Evolutionary conservation across 306 rosid genomes (phyloP).

Genomic region (Neltuma alba): DNA sequence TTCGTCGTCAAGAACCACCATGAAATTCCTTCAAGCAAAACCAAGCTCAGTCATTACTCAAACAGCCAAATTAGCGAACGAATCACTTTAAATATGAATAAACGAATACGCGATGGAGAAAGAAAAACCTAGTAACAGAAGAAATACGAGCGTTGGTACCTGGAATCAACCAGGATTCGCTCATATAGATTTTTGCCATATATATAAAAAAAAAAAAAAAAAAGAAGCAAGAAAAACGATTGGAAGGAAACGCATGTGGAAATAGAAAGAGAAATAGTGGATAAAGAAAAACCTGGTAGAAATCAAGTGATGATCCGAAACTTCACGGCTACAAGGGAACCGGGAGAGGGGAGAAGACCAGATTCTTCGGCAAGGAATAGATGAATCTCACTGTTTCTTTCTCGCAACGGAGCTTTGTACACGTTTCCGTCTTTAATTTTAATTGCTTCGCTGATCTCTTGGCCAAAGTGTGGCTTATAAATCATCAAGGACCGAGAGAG

Average conservation of each 20-base stretch:
- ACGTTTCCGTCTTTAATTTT: slow-evolving; percentile 24
- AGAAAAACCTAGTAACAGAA: background rate
- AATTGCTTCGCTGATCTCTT: background rate
- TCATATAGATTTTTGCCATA: background rate
- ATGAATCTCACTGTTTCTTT: slow-evolving; percentile 17
- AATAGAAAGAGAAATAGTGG: slow-evolving; percentile 15
- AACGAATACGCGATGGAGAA: background rate
- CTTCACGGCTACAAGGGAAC: background rate
- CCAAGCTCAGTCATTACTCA: slow-evolving; percentile 32
- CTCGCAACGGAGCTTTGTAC: background rate
- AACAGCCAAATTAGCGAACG: slow-evolving; percentile 19
- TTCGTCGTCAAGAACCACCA: slow-evolving; percentile 31
- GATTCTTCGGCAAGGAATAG: slow-evolving; percentile 10
- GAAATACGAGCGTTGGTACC: background rate
- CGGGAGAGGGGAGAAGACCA: slow-evolving; percentile 9
- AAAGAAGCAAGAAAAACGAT: background rate
- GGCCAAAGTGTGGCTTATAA: slow-evolving; percentile 46
- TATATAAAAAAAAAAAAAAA: no score
- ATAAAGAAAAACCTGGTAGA: slow-evolving; percentile 36
- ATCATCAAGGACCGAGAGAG: background rate
- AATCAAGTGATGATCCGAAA: slow-evolving; percentile 1
- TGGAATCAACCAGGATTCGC: slow-evolving; percentile 11
- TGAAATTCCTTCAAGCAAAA: slow-evolving; percentile 38
- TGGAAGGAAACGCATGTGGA: background rate
- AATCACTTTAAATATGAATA: background rate